Conservation (phyloP, 257 asterid genomes). For the Linderniella brevidens region DNA sequence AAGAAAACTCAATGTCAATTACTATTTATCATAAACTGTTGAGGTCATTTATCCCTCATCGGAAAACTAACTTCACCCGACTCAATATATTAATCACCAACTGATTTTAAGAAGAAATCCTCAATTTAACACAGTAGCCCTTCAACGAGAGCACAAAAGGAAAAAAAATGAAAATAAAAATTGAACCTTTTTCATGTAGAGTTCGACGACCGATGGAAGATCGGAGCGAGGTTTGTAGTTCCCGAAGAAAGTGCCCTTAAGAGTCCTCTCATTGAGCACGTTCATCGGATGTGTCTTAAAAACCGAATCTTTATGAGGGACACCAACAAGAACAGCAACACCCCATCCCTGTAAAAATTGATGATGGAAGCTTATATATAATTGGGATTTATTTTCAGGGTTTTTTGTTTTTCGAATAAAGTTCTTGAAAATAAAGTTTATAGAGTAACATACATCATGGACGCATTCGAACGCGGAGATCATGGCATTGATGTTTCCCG, state of each 20-base stretch:
- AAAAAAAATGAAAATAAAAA: neutral
- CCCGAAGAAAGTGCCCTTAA: constrained; percentile 71
- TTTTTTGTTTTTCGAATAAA: too few species aligned
- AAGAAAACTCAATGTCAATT: neutral
- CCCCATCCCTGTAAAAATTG: constrained; percentile 42
- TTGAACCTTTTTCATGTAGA: constrained; percentile 54
- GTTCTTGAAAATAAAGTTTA: too few species aligned
- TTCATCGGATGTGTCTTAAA: constrained; percentile 56
- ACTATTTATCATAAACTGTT: too few species aligned
- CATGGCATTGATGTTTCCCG: constrained; percentile 54
- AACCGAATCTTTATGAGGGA: constrained; percentile 43
- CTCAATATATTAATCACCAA: too few species aligned
- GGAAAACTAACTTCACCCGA: too few species aligned
- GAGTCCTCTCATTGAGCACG: constrained; percentile 48
- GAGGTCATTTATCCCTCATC: too few species aligned
- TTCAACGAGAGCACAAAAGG: too few species aligned
- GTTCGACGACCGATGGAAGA: constrained; percentile 49
- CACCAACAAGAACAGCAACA: constrained; percentile 68
- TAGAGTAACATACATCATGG: constrained; percentile 31
- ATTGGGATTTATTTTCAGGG: too few species aligned
- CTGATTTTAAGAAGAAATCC: too few species aligned
- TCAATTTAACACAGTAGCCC: too few species aligned
- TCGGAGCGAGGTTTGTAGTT: constrained; percentile 54
- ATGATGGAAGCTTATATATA: neutral
- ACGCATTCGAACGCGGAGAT: constrained; percentile 78